Evolutionary conservation across 148 eudicot species (phyloP).

Genomic region (Linanthus parryae): DNA sequence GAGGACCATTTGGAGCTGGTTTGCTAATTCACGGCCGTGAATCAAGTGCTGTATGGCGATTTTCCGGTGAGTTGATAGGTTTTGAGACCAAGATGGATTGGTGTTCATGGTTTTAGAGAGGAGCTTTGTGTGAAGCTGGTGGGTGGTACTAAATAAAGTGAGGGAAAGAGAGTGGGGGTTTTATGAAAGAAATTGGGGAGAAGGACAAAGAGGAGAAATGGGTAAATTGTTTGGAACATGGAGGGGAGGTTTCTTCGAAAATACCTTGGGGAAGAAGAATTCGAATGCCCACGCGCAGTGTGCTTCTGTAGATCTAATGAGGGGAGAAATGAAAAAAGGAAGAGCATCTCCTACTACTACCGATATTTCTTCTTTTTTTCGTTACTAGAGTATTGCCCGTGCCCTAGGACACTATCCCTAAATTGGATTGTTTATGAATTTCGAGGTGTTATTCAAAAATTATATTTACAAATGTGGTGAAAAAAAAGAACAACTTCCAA

Average conservation of each 20-base stretch:
- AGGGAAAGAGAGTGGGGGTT: not conserved
- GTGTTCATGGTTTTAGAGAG: not conserved
- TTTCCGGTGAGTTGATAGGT: not conserved
- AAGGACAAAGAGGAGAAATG: not conserved
- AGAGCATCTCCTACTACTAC: too few relatives aligned
- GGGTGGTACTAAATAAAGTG: not conserved
- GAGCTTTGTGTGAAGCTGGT: not conserved
- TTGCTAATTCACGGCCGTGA: constrained; percentile 20
- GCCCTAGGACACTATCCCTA: too few relatives aligned
- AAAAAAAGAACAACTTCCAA: too few relatives aligned
- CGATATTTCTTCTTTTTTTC: too few relatives aligned
- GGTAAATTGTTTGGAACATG: constrained; percentile 3
- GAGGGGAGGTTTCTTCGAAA: not conserved
- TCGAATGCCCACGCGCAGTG: constrained; percentile 2
- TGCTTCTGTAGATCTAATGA: too few relatives aligned
- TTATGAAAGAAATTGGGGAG: too few relatives aligned
- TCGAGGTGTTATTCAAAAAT: too few relatives aligned
- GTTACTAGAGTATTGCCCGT: too few relatives aligned
- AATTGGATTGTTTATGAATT: too few relatives aligned
- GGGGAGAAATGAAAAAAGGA: too few relatives aligned
- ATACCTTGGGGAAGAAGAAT: constrained; percentile 2
- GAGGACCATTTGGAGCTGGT: constrained; percentile 14
- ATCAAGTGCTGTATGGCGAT: constrained; percentile 11
- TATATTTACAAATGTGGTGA: too few relatives aligned
- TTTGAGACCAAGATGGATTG: constrained; percentile 7